Base-by-base conservation (phyloP, 1,284 basidiomycete genomes). In the Veloboletus limbatus region DNA sequence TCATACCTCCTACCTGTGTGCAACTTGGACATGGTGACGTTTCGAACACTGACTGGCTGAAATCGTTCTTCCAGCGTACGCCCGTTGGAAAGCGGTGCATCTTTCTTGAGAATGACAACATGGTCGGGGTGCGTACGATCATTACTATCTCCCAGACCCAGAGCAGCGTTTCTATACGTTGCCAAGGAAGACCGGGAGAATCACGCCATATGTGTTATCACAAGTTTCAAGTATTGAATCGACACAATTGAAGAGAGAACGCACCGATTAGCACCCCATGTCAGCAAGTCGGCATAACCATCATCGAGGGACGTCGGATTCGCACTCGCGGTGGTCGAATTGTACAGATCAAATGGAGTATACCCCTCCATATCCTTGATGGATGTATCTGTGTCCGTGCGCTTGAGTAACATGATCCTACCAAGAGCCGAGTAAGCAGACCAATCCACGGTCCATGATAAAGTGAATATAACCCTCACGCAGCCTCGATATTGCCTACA, bases 261-360 rank as follows among this genome's bases (percentile, higher is more conserved):
- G 9, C 53, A 82, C 82, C 77, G 78, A 63, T 98, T 99, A 13
- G 80, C 75, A 13, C 97, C 97, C 96, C 96, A 99, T 1, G 88
- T 92, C 57, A 83, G 89, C 11, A 99, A 70, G 45, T 97, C 85
- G 1, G 74, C 75, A 20, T 66, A 59, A 16, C 62, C 60, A 4
- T 60, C 64, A 11, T 70, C 65, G 3, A 62, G 53, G 3, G 68
- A 63, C 32, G 71, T 70, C 4, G 90, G 90, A 60, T 82, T 78
- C 2, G 82, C 84, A 11, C 81, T 85, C 49, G 83, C 78, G 25
- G 97, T 73, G 0, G 92, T 96, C 4, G 87, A 85, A 60, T 97
- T 97, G 71, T 94, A 98, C 21, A 99, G 70, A 60, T 99, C 96
- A 54, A 95, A 95, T 0, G 94, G 83, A 0, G 92, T 93, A 65